Evolutionary conservation across 73 alveolate species (phyloP), one percentile per base, ranked within the genome.

Genomic region (Tetrahymena malaccensis): DNA sequence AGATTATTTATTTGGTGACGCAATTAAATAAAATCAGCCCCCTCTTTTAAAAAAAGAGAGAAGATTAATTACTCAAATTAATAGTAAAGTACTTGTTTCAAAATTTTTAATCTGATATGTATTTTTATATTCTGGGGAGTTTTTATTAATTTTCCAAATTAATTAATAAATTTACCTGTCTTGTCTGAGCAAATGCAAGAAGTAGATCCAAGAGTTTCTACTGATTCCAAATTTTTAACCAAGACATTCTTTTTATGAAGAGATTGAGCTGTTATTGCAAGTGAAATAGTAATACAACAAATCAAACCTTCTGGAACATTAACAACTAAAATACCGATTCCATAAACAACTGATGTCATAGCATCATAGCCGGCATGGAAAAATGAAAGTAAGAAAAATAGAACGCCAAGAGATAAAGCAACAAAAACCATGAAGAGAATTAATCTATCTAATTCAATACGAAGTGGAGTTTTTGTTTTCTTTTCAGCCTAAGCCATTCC

Each of bases 121-220:
- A 17, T 13, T 50, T 21, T 19, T 19, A 50, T 50, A 10, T 50
- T 50, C 27, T 15, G 83, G 83, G 22, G 83, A 50, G 27, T 50
- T 50, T 19, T 19, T 50, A 15, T 2, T 2, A 50, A 50, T 19
- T 40, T 40, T n/a, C n/a, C 31, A 5, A 50, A 50, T 13, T 50
- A 3, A 50, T 6, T 40, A 50, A 50, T 10, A 50, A 35, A 19
- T 50, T 10, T 50, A 70, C 99, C 99, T 9, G 99, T 98, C 94
- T 98, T 98, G 93, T 98, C 99, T 25, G 98, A 96, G 96, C 99
- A 98, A 43, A 98, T 98, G 97, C 99, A 98, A 31, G 98, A 56
- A 50, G 98, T 98, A n/a, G 99, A 97, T 11, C 99, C 99, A 35
- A 98, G 94, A 55, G 98, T 97, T 55, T 98, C 99, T 50, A 98